Evolutionary conservation across 129 eudicot genomes (phyloP).

Genomic region (Helianthus annuus): DNA sequence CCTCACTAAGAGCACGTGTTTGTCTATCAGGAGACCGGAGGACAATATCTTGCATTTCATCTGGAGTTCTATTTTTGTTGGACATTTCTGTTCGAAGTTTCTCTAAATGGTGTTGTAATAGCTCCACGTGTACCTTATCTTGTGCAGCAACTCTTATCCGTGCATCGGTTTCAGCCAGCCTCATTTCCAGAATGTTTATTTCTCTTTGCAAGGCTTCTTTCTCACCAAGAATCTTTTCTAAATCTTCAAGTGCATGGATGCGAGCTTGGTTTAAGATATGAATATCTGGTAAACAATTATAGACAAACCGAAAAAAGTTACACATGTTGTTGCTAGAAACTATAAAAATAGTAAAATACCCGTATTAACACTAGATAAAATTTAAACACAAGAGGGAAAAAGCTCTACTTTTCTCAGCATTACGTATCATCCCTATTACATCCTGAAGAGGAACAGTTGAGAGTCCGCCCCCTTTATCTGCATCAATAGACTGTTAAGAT

Average conservation of each 20-base stretch:
- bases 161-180: constrained; percentile 93
- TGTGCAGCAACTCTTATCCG: constrained; percentile 83
- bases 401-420: constrained; percentile 82
- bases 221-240: constrained; percentile 65
- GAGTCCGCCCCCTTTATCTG: constrained; percentile 44
- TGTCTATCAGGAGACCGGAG: constrained; percentile 35
- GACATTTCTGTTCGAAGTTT: constrained; percentile 61
- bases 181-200: constrained; percentile 67
- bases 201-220: constrained; percentile 85
- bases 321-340: background rate
- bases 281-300: constrained; percentile 50
- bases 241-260: constrained; percentile 75
- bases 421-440: constrained; percentile 84
- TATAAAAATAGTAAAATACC: background rate
- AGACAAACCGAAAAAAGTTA: constrained; percentile 16
- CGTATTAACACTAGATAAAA: constrained; percentile 1
- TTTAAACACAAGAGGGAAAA: constrained; percentile 15
- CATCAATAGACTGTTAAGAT: constrained; percentile 53
- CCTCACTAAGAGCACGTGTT: constrained; percentile 50
- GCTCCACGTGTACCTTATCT: constrained; percentile 82
- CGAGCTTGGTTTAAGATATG: constrained; percentile 93
- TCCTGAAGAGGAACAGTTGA: constrained; percentile 65
- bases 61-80: constrained; percentile 40
- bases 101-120: constrained; percentile 69
- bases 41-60: constrained; percentile 25